Evolutionary conservation across 139 green algal species (phyloP), one percentile per base, ranked within the genome.

Genomic region (Haematococcus lacustris): DNA sequence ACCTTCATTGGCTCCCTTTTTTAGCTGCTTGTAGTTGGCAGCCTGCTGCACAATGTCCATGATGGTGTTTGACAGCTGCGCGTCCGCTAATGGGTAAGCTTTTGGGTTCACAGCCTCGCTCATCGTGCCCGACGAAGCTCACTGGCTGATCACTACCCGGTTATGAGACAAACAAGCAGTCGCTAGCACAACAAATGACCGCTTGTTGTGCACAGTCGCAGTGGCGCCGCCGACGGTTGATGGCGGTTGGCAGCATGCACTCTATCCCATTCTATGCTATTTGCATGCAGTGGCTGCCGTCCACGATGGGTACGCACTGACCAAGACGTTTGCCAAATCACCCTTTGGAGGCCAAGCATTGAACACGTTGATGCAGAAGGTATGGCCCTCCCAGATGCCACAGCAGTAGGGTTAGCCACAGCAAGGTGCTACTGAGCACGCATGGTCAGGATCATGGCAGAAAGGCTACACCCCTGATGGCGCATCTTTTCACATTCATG

Each of bases 11-110:
- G 95, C 95, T 9, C 95, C 95, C 83, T 99, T 99, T 78, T 96
- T 96, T n/a, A 99, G 89, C 88, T 99, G 95, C 87, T 98, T 97
- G 83, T 98, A 99, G 86, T 98, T 98, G 41, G 87, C 75, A 38
- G 93, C 93, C 82, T 98, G 95, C 84, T 98, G 94, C 32, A 99
- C 93, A 73, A 99, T 96, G 81, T 99, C 95, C 75, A 99, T 83
- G 73, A 99, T 98, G 30, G 92, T 98, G 77, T 96, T 96, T 28
- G 94, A 93, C 47, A 99, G 88, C 85, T 91, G 74, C 25, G 90
- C 90, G 69, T 94, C 88, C 21, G 89, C 91, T 68, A 99, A 84
- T 30, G 95, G 95, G 85, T 99, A 99, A 35, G 95, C 95, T 87
- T 98, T 98, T n/a, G 94, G 94, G 90, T 99, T 98, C 87, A 98